phyloP scores from a whole-genome alignment of 805 yeast genomes.

The Diddensiella santjacobensis region DNA sequence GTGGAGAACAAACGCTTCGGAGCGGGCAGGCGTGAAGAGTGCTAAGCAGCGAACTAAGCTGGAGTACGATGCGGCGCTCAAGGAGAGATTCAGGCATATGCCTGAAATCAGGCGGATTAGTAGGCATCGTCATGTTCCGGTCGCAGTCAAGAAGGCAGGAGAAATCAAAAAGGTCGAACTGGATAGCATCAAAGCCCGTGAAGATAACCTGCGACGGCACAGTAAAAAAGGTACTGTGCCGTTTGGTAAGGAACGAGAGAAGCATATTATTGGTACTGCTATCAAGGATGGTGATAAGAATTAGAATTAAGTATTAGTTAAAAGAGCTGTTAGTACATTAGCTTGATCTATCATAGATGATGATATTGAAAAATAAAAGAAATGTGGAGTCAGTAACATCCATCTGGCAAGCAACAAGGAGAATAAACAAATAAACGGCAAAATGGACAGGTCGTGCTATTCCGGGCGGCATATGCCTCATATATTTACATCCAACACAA shows the following conservation, averaged over 20 bases:
- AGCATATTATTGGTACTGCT: constrained; percentile 82
- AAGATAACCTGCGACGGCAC: constrained; percentile 77
- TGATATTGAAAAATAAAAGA: too few relatives aligned
- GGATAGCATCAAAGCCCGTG: constrained; percentile 71
- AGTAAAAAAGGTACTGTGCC: constrained; percentile 47
- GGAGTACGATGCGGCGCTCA: constrained; percentile 87
- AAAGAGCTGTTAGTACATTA: neutral
- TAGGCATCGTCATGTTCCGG: constrained; percentile 90
- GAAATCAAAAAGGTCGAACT: constrained; percentile 79
- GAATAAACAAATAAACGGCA: neutral
- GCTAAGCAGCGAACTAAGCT: constrained; percentile 74
- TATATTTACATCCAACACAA: constrained; percentile 68
- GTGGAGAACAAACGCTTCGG: constrained; percentile 89
- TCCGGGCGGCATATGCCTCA: constrained; percentile 6
- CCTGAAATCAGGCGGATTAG: constrained; percentile 90
- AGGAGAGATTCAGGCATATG: constrained; percentile 91
- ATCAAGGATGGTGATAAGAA: constrained; percentile 27
- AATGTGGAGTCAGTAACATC: neutral
- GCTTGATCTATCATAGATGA: neutral
- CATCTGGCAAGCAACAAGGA: neutral
- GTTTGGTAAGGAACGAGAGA: constrained; percentile 65
- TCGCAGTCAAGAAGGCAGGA: constrained; percentile 78
- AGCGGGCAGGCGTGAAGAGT: constrained; percentile 75
- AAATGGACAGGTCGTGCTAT: neutral
- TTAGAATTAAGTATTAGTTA: neutral